Evolutionary conservation across 345 rosid genomes (phyloP).

Genomic region (Lagerstroemia speciosa): DNA sequence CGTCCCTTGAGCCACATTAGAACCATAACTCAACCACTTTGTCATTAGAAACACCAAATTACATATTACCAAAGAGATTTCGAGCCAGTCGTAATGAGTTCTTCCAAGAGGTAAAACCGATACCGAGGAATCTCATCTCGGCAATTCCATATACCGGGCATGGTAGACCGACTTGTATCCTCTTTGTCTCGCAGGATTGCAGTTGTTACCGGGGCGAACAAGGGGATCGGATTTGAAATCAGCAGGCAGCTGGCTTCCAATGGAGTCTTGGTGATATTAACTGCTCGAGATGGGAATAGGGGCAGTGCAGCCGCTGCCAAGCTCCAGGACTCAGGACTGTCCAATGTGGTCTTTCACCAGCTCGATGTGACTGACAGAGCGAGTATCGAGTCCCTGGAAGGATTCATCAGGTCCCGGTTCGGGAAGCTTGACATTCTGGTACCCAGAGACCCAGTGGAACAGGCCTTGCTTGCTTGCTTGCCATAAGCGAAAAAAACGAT

Average conservation of each 20-base stretch:
- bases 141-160: background rate
- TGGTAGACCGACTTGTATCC: background rate
- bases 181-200: slow-evolving; percentile 10
- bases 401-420: slow-evolving; percentile 8
- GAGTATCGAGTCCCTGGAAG: slow-evolving; percentile 6
- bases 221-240: slow-evolving; percentile 19
- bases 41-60: background rate
- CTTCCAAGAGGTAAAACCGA: background rate
- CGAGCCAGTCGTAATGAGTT: background rate
- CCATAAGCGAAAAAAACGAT: background rate
- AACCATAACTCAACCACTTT: no score
- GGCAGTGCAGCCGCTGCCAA: slow-evolving; percentile 6
- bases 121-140: no score
- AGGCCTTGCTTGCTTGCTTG: background rate
- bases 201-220: slow-evolving; percentile 19
- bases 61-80: background rate
- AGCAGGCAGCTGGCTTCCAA: slow-evolving; percentile 15
- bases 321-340: slow-evolving; percentile 6
- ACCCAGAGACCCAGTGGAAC: background rate
- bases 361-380: slow-evolving; percentile 6
- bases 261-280: slow-evolving; percentile 13
- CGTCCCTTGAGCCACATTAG: background rate
- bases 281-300: slow-evolving; percentile 12
- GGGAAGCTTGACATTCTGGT: slow-evolving; percentile 16
- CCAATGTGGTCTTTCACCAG: slow-evolving; percentile 13